A percentile compares a stretch with the other conserved stretches of the same genome.
These are phyloP conservation scores for Vitis hybrid DNA, from an alignment of 177 flowering plant genomes.

Conservation along the genomic window DNA sequence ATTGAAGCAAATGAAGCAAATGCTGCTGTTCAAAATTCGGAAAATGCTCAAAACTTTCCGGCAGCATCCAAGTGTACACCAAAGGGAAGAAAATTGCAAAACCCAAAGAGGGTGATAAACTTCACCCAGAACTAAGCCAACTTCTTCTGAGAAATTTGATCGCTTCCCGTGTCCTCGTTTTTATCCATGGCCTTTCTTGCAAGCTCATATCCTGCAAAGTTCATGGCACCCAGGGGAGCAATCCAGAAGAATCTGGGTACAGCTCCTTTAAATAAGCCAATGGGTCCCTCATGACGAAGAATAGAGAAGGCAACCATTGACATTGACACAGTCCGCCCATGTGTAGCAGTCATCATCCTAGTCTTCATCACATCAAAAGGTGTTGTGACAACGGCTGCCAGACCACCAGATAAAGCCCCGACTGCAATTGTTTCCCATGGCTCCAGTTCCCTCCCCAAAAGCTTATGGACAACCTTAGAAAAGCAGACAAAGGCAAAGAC, in stretches of 20 bases:
- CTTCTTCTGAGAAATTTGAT: slow-evolving; percentile 34
- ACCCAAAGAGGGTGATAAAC: not conserved
- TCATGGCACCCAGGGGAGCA: slow-evolving; percentile 99
- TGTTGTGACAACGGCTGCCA: slow-evolving; percentile 89
- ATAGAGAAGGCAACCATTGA: slow-evolving; percentile 75
- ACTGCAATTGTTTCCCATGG: slow-evolving; percentile 94
- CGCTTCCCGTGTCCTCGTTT: slow-evolving; percentile 39
- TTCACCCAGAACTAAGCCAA: slow-evolving; percentile 26
- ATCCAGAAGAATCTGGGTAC: slow-evolving; percentile 98
- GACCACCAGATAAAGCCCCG: slow-evolving; percentile 94
- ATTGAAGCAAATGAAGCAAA: not conserved
- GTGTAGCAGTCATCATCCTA: slow-evolving; percentile 93
- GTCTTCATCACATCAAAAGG: slow-evolving; percentile 99
- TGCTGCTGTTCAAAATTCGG: slow-evolving; percentile 9
- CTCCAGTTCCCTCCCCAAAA: slow-evolving; percentile 79
- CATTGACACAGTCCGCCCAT: slow-evolving; percentile 69
- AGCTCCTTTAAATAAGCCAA: slow-evolving; percentile 94
- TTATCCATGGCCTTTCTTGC: slow-evolving; percentile 88
- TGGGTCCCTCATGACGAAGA: slow-evolving; percentile 85
- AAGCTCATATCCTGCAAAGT: slow-evolving; percentile 97
- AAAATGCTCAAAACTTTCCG: slow-evolving; percentile 27
- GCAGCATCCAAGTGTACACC: slow-evolving; percentile 11
- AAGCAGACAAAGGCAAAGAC: not conserved
- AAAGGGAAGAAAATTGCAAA: not conserved
- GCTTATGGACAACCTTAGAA: slow-evolving; percentile 56